phyloP scores from a whole-genome alignment of 192 early-diverging fungal species.

The Allomyces javanicus region DNA sequence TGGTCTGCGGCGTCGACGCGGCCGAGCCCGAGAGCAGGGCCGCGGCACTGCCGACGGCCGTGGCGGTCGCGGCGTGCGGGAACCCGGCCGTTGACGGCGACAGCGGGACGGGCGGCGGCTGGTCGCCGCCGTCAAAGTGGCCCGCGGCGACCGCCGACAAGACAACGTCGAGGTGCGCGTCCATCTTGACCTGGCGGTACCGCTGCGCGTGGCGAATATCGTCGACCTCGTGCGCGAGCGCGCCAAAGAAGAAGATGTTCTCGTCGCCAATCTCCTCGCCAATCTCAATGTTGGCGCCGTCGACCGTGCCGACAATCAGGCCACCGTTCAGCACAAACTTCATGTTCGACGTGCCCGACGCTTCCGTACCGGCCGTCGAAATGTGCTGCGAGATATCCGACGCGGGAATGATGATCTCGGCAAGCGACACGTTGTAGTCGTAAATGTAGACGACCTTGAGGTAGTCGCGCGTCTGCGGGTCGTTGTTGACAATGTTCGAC shows the following conservation, averaged over 20 bases:
- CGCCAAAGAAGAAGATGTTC: constrained; percentile 96
- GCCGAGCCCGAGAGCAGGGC: no score
- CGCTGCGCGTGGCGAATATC: constrained; percentile 81
- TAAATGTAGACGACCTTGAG: constrained; percentile 95
- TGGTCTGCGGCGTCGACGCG: constrained; percentile 14
- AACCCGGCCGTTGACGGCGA: constrained; percentile 50
- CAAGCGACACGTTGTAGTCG: constrained; percentile 95
- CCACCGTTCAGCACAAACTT: constrained; percentile 99
- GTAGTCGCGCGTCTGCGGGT: constrained; percentile 53
- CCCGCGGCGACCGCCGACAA: constrained; percentile 60
- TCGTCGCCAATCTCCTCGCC: constrained; percentile 88
- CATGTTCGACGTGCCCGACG: constrained; percentile 98
- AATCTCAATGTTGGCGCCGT: constrained; percentile 98
- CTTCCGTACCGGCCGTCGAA: constrained; percentile 96
- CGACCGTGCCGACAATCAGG: constrained; percentile 89
- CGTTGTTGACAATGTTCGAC: constrained; percentile 69
- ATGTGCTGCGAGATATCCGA: constrained; percentile 99
- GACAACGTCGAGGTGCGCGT: constrained; percentile 58
- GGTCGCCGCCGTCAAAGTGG: constrained; percentile 57
- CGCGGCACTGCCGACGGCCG: neutral
- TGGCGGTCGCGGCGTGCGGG: neutral
- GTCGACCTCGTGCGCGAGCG: constrained; percentile 73
- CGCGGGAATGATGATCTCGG: constrained; percentile 88
- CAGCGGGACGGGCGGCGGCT: constrained; percentile 57
- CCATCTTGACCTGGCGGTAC: constrained; percentile 57